Conservation (phyloP, 495 filamentous ascomycete genomes). For the Aspergillus kassunensis region DNA sequence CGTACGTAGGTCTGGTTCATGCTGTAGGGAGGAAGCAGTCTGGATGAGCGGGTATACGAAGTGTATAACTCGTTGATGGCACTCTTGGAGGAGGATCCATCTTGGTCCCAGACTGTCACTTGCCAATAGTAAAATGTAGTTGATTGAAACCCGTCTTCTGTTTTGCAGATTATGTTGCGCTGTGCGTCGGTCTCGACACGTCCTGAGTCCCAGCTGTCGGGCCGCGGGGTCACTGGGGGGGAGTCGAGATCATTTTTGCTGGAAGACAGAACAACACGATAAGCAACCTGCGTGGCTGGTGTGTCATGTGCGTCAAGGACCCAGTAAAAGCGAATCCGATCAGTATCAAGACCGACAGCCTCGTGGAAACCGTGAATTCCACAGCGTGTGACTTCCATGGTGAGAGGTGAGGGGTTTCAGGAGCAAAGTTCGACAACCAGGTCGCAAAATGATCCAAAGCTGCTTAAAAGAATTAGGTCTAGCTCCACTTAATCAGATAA, state of each 20-base stretch:
- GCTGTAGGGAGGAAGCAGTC: slow-evolving; percentile 25
- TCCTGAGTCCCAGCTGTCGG: slow-evolving; percentile 21
- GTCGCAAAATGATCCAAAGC: too few species aligned
- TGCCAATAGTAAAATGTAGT: slow-evolving; percentile 24
- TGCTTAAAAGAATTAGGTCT: background rate
- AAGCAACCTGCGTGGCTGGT: slow-evolving; percentile 16
- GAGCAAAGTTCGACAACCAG: background rate
- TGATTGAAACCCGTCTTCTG: slow-evolving; percentile 18
- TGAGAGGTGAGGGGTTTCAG: background rate
- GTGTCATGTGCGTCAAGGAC: slow-evolving; percentile 9
- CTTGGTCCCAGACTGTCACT: slow-evolving; percentile 22
- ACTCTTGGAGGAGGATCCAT: slow-evolving; percentile 11
- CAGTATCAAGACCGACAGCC: slow-evolving; percentile 24
- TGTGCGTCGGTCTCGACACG: slow-evolving; percentile 23
- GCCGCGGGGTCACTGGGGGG: background rate
- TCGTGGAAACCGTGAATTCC: slow-evolving; percentile 31
- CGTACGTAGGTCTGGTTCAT: slow-evolving; percentile 28
- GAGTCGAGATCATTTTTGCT: background rate
- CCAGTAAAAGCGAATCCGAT: slow-evolving; percentile 29
- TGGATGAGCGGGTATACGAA: slow-evolving; percentile 16
- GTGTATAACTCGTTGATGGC: slow-evolving; percentile 25
- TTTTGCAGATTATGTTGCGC: slow-evolving; percentile 27
- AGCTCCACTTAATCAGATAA: background rate
- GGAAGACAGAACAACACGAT: slow-evolving; percentile 20
- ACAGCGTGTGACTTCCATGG: slow-evolving; percentile 21